phyloP scores from a whole-genome alignment of 1,139 yeast species.

The Wickerhamomyces sp. region DNA sequence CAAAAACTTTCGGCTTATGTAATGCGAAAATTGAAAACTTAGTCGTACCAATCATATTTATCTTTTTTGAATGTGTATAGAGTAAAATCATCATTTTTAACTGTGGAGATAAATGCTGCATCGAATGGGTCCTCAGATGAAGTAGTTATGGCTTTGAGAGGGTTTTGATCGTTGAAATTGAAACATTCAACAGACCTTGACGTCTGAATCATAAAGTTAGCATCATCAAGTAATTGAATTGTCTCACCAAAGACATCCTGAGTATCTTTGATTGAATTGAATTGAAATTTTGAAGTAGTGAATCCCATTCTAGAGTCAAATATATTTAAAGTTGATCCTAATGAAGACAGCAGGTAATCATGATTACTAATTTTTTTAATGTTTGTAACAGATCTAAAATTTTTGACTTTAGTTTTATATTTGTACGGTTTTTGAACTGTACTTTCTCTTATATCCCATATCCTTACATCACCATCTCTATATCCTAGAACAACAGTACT shows the following conservation, averaged over 20 bases:
- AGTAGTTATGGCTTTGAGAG: background rate
- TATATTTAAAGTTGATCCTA: constrained; percentile 7
- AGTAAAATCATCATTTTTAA: too few relatives aligned
- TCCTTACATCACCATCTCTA: constrained; percentile 14
- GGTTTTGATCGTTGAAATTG: background rate
- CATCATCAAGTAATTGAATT: constrained; percentile 1
- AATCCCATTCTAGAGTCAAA: constrained; percentile 12
- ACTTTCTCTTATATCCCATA: constrained; percentile 15
- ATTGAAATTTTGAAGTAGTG: constrained; percentile 1
- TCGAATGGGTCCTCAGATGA: background rate
- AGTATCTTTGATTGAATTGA: constrained; percentile 4
- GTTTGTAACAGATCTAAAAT: constrained; percentile 11
- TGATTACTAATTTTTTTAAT: constrained; percentile 1
- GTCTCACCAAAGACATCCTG: constrained; percentile 8
- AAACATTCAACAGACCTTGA: constrained; percentile 2
- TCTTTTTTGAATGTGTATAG: background rate
- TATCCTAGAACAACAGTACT: constrained; percentile 10
- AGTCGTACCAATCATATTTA: background rate
- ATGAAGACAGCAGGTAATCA: constrained; percentile 7
- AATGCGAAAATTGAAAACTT: too few relatives aligned
- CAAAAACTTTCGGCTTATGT: background rate
- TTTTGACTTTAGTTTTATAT: background rate
- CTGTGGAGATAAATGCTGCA: background rate
- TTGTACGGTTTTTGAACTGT: background rate
- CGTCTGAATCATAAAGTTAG: constrained; percentile 1